Conservation (phyloP, 352 stramenopile genomes). For the Pilasporangium apinafurcum region DNA sequence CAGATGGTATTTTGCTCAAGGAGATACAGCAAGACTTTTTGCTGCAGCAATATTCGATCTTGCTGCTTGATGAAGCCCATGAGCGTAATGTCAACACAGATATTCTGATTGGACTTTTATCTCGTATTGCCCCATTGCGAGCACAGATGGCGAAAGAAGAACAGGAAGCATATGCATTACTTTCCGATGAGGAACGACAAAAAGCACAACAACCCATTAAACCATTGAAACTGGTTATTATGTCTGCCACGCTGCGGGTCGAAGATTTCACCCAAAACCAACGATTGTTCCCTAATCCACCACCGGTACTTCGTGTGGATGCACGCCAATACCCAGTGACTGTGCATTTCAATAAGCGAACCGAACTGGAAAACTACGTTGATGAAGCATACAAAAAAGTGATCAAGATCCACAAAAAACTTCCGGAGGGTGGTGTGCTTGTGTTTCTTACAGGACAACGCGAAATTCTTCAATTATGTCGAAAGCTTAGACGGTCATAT, state of each 20-base stretch:
- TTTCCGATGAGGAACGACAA: slow-evolving; percentile 33
- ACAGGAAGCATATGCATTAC: slow-evolving; percentile 34
- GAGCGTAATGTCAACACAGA: slow-evolving; percentile 96
- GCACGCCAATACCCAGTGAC: slow-evolving; percentile 96
- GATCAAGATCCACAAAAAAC: slow-evolving; percentile 96
- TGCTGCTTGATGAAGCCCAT: slow-evolving; percentile 94
- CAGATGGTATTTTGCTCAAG: slow-evolving; percentile 98
- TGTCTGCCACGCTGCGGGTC: slow-evolving; percentile 98
- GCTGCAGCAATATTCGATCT: slow-evolving; percentile 70
- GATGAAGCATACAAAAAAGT: slow-evolving; percentile 94
- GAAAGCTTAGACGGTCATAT: slow-evolving; percentile 56
- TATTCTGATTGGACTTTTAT: slow-evolving; percentile 96
- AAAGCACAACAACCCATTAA: slow-evolving; percentile 52
- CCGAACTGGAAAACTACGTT: slow-evolving; percentile 97
- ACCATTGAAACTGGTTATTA: slow-evolving; percentile 89
- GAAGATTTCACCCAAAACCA: slow-evolving; percentile 96
- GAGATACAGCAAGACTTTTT: slow-evolving; percentile 91
- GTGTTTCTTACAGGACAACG: slow-evolving; percentile 97
- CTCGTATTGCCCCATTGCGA: slow-evolving; percentile 90
- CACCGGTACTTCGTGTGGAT: slow-evolving; percentile 92
- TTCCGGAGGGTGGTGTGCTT: slow-evolving; percentile 95
- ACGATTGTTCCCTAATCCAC: slow-evolving; percentile 87
- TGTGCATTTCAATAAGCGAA: slow-evolving; percentile 98
- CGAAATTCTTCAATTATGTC: slow-evolving; percentile 92
- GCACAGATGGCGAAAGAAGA: slow-evolving; percentile 82